Evolutionary conservation across 2,329 filamentous ascomycete species (phyloP).

Genomic region (Aspergillus niger): DNA sequence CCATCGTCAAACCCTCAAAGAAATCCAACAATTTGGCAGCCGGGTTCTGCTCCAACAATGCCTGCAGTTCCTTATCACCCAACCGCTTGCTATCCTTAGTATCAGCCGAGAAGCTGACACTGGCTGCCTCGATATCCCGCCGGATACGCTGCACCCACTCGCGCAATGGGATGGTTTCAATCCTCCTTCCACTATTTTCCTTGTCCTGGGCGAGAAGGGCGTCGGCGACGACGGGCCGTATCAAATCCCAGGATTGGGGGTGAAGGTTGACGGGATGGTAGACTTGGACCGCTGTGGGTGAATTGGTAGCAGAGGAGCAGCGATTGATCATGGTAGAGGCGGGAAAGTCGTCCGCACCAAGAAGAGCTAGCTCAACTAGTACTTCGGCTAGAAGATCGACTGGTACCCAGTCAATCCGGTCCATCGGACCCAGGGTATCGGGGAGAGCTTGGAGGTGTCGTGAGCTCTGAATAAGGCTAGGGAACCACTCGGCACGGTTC

Average conservation of each 20-base stretch:
- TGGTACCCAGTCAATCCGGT: not conserved
- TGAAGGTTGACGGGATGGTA: constrained; percentile 2
- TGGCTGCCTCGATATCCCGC: constrained; percentile 12
- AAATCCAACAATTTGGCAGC: constrained; percentile 36
- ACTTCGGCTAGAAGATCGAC: constrained; percentile 2
- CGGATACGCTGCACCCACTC: constrained; percentile 19
- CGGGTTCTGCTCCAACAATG: constrained; percentile 25
- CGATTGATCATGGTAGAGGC: not conserved
- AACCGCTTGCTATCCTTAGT: constrained; percentile 1
- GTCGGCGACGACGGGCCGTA: not conserved
- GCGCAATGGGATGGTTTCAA: constrained; percentile 12
- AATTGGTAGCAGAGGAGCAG: too few species aligned
- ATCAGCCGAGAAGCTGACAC: not conserved
- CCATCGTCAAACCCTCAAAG: constrained; percentile 24
- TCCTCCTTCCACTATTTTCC: not conserved
- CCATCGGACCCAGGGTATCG: not conserved
- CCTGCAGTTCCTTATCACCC: constrained; percentile 12
- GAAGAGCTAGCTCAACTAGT: constrained; percentile 3
- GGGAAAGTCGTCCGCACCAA: not conserved
- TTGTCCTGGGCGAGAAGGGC: not conserved
- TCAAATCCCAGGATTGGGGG: not conserved
- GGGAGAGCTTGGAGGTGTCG: constrained; percentile 10
- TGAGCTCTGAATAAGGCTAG: constrained; percentile 14
- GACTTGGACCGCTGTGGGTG: not conserved
- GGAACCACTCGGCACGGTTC: constrained; percentile 19